Conservation (phyloP, 2,329 filamentous ascomycete genomes). For the Botrytis elliptica region DNA sequence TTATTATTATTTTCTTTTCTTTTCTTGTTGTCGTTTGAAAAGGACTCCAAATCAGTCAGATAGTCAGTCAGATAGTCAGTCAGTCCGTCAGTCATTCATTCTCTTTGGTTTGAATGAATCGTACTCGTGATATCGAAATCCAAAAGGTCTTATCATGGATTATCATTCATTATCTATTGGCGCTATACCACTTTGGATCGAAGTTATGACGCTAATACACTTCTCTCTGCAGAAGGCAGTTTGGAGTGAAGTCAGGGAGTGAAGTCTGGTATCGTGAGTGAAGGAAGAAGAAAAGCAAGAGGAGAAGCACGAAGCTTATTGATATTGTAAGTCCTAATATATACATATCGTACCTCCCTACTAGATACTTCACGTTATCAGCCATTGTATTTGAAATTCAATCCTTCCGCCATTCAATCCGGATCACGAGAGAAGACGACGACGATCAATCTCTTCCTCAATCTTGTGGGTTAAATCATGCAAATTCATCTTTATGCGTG, state of each 20-base stretch:
- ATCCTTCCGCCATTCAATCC: not conserved
- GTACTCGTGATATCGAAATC: conserved; percentile 1
- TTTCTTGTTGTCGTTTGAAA: not conserved
- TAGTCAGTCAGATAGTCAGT: not conserved
- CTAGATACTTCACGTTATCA: not conserved
- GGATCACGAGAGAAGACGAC: not conserved
- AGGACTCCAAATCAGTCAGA: not conserved
- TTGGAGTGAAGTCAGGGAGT: not conserved
- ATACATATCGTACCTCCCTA: too few species aligned
- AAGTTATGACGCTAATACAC: not conserved
- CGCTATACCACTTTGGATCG: not conserved
- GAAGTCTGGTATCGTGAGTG: not conserved
- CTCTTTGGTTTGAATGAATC: not conserved
- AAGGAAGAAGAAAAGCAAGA: not conserved
- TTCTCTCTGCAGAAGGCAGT: not conserved
- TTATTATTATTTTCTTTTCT: not conserved
- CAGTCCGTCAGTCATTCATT: not conserved
- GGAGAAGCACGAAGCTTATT: not conserved
- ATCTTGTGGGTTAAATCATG: too few species aligned
- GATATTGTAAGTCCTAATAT: not conserved
- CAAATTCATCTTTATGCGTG: not conserved
- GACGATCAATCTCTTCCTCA: not conserved
- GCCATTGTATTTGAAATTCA: not conserved
- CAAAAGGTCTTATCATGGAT: not conserved
- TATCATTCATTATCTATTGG: not conserved